Evolutionary conservation across 257 asterid species (phyloP).

Genomic region (Gentiana macrophylla): DNA sequence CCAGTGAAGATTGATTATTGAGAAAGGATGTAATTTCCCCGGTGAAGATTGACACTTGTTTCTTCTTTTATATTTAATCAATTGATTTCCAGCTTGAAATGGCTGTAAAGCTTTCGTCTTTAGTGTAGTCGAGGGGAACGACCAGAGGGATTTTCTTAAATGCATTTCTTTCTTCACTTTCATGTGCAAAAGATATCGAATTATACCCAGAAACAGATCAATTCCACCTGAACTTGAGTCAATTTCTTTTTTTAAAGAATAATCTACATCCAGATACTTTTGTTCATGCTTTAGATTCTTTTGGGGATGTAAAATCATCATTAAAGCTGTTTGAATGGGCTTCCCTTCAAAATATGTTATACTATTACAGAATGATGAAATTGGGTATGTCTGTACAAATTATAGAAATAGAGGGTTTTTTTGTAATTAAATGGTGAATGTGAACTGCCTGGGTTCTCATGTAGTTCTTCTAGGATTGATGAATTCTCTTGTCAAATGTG

Average conservation of each 20-base stretch:
- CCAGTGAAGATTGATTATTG: too few relatives aligned
- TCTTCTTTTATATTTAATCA: too few relatives aligned
- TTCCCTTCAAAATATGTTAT: slow-evolving; percentile 49
- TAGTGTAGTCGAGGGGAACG: slow-evolving; percentile 28
- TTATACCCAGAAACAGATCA: slow-evolving; percentile 31
- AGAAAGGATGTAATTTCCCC: too few relatives aligned
- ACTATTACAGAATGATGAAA: slow-evolving; percentile 62
- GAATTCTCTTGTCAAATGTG: slow-evolving; percentile 39
- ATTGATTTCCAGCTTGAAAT: slow-evolving; percentile 13
- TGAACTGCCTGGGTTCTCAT: slow-evolving; percentile 38
- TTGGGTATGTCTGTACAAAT: slow-evolving; percentile 65
- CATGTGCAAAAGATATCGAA: slow-evolving; percentile 33
- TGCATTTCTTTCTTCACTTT: slow-evolving; percentile 39
- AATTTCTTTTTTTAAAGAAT: slow-evolving; percentile 34
- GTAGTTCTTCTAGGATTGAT: slow-evolving; percentile 41
- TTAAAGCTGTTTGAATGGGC: slow-evolving; percentile 71
- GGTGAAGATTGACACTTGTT: too few relatives aligned
- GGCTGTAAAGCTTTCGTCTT: slow-evolving; percentile 53
- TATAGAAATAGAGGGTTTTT: slow-evolving; percentile 59
- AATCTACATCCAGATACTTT: slow-evolving; percentile 53
- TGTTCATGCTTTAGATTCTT: slow-evolving; percentile 34
- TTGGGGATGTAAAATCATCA: slow-evolving; percentile 64
- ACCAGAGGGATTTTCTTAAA: slow-evolving; percentile 29
- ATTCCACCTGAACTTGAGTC: slow-evolving; percentile 37
- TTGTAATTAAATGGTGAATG: slow-evolving; percentile 58